phyloP scores from a whole-genome alignment of 148 eudicot species.

The Tetragonia tetragonoides region DNA sequence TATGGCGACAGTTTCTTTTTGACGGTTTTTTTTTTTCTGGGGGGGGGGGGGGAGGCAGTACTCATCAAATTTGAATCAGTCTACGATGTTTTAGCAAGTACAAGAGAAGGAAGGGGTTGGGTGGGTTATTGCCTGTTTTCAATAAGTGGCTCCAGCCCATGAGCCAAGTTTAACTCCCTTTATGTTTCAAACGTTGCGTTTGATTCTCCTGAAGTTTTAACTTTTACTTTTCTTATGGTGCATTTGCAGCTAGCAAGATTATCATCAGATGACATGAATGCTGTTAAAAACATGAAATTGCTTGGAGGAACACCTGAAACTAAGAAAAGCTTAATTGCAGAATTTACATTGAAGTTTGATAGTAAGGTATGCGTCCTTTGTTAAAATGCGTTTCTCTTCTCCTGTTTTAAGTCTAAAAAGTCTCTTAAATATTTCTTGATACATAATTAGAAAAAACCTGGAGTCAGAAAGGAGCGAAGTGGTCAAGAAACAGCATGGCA shows the following conservation, averaged over 20 bases:
- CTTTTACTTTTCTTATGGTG: not conserved
- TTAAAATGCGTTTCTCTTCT: constrained; percentile 6
- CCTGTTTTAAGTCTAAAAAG: not conserved
- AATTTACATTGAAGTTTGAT: constrained; percentile 76
- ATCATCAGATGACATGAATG: constrained; percentile 74
- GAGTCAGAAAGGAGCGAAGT: constrained; percentile 77
- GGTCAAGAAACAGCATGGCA: constrained; percentile 84
- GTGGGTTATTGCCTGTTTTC: not conserved
- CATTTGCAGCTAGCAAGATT: constrained; percentile 64
- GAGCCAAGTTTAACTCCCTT: not conserved
- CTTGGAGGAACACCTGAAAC: constrained; percentile 70
- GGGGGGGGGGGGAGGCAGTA: not conserved
- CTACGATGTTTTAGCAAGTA: not conserved
- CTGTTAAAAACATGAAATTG: constrained; percentile 82
- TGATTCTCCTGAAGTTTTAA: not conserved
- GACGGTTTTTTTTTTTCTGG: not conserved
- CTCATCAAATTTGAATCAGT: not conserved
- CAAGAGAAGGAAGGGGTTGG: not conserved
- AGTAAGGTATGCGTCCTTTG: constrained; percentile 58
- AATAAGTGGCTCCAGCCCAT: not conserved
- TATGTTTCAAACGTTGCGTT: not conserved
- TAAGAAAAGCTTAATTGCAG: constrained; percentile 66
- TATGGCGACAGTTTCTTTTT: no score
- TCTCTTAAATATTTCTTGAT: constrained; percentile 6
- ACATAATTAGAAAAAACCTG: constrained; percentile 66